phyloP scores from a whole-genome alignment of 1,284 basidiomycete species.

The Meripilus lineatus region DNA sequence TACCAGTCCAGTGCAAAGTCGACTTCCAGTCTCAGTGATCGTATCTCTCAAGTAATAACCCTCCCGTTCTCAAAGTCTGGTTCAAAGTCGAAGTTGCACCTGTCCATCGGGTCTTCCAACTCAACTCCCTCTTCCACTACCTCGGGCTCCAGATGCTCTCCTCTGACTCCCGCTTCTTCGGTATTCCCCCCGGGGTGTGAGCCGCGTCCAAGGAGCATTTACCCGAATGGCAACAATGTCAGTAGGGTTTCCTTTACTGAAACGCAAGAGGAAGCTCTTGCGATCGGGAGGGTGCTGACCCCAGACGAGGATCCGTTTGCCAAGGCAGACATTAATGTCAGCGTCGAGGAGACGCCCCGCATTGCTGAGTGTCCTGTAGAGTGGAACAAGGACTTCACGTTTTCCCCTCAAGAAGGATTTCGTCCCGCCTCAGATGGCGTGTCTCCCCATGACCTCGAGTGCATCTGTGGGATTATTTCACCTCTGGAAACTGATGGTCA shows the following conservation, averaged over 20 bases:
- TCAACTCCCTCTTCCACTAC: constrained; percentile 19
- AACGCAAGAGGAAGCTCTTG: constrained; percentile 15
- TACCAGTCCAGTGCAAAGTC: constrained; percentile 9
- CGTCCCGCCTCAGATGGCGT: too few species aligned
- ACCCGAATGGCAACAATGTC: constrained; percentile 6
- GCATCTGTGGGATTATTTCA: too few species aligned
- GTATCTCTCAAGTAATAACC: constrained; percentile 12
- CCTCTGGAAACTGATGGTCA: too few species aligned
- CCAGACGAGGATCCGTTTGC: constrained; percentile 29
- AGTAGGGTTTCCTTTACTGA: constrained; percentile 7
- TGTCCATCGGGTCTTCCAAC: constrained; percentile 17
- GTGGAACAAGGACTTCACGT: too few species aligned
- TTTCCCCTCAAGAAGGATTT: too few species aligned
- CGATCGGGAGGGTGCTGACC: constrained; percentile 27
- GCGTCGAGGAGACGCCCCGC: too few species aligned
- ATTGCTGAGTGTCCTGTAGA: too few species aligned
- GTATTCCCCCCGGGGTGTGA: too few species aligned
- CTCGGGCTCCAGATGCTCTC: constrained; percentile 17
- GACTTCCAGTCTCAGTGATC: constrained; percentile 15
- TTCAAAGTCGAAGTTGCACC: constrained; percentile 23
- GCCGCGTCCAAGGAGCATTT: too few species aligned
- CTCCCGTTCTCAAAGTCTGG: constrained; percentile 14
- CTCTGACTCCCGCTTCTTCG: constrained; percentile 7
- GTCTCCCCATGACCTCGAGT: too few species aligned
- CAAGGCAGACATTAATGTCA: constrained; percentile 24